Percentiles rank a stretch among this genome's conserved stretches.
Evolutionary conservation across 163 green algal genomes (phyloP).

Genomic region (Prototheca cutis): DNA sequence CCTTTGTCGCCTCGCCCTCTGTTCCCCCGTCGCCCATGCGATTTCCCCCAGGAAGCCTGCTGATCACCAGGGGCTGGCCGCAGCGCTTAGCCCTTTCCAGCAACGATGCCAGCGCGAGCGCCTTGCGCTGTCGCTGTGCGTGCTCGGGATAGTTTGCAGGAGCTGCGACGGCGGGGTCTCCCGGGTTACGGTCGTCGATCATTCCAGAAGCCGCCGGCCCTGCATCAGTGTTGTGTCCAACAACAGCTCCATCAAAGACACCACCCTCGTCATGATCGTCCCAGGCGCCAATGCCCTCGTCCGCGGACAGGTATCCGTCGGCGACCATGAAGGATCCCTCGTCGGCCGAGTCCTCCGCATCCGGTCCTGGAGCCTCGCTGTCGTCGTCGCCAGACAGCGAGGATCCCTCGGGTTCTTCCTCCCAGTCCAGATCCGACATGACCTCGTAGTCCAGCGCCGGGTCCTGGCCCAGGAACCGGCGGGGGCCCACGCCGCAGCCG

Average conservation of each 20-base stretch:
- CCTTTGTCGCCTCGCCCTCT: not conserved
- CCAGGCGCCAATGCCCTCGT: constrained; percentile 28
- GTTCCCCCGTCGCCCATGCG: not conserved
- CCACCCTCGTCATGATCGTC: too few species aligned
- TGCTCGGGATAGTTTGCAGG: too few species aligned
- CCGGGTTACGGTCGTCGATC: too few species aligned
- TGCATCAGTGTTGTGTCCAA: too few species aligned
- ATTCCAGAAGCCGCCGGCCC: too few species aligned
- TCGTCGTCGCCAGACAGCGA: constrained; percentile 16
- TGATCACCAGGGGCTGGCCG: constrained; percentile 19
- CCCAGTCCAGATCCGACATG: constrained; percentile 28
- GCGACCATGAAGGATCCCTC: constrained; percentile 23
- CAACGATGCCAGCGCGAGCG: constrained; percentile 5
- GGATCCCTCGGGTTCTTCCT: constrained; percentile 21
- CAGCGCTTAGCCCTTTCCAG: constrained; percentile 7
- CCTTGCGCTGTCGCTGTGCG: constrained; percentile 1
- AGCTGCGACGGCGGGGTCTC: too few species aligned
- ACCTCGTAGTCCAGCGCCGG: constrained; percentile 26
- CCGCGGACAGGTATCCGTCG: constrained; percentile 26
- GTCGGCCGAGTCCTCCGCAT: constrained; percentile 2
- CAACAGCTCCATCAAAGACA: too few species aligned
- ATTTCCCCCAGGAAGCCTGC: not conserved
- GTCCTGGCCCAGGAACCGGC: constrained; percentile 10
- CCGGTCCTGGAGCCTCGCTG: constrained; percentile 6
- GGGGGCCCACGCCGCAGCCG: constrained; percentile 9